Conservation (phyloP, 1,284 basidiomycete species). For the Melampsora larici-populina region DNA sequence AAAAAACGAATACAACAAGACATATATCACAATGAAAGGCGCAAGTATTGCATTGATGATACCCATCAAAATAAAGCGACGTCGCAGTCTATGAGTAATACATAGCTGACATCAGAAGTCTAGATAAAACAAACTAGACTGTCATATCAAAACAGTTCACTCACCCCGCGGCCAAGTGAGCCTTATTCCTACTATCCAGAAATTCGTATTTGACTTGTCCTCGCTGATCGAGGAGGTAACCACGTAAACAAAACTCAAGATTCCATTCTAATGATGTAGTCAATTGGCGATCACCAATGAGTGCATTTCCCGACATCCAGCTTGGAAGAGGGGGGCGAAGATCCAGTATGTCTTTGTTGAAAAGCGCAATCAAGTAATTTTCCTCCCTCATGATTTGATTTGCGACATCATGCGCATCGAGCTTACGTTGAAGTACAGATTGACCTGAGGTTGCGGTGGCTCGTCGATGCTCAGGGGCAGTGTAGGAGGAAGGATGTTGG, state of each 20-base stretch:
- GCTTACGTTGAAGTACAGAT: conserved; percentile 48
- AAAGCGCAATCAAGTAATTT: conserved; percentile 95
- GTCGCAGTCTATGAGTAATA: conserved; percentile 62
- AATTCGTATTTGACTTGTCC: conserved; percentile 88
- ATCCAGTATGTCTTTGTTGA: conserved; percentile 93
- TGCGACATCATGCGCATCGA: conserved; percentile 94
- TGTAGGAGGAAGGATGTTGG: conserved; percentile 44
- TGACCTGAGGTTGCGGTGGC: conserved; percentile 56
- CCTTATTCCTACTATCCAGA: conserved; percentile 74
- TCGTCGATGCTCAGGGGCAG: conserved; percentile 58
- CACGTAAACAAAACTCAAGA: conserved; percentile 86
- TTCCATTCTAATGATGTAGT: conserved; percentile 96
- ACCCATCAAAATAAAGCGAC: conserved; percentile 93
- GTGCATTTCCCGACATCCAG: conserved; percentile 49
- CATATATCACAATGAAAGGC: conserved; percentile 95
- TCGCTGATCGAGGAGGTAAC: conserved; percentile 81
- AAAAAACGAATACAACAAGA: conserved; percentile 97
- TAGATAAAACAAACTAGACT: not conserved
- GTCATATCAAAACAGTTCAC: not conserved
- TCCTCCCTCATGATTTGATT: conserved; percentile 96
- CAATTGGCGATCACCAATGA: conserved; percentile 53
- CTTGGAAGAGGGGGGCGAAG: conserved; percentile 72
- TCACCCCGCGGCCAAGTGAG: conserved; percentile 75
- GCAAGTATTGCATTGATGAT: conserved; percentile 89
- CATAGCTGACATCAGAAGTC: not conserved